phyloP scores from a whole-genome alignment of 2,329 filamentous ascomycete genomes.

The Penicillium olsonii region DNA sequence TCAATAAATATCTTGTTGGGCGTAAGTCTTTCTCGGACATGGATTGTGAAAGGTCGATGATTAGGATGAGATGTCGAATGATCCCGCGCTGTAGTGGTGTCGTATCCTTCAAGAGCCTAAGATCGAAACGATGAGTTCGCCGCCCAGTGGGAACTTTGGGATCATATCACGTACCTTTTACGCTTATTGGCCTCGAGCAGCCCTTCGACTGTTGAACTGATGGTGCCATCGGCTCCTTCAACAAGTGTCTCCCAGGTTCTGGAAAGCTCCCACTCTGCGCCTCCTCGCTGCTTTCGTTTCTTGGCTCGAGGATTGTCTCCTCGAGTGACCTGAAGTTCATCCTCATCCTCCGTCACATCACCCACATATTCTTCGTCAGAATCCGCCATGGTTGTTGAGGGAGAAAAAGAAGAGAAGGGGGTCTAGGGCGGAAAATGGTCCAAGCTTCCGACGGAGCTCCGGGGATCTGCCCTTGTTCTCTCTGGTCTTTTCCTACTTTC shows the following conservation, averaged over 20 bases:
- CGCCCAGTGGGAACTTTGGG: neutral
- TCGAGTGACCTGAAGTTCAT: conserved; percentile 27
- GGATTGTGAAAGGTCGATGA: conserved; percentile 87
- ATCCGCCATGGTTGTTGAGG: conserved; percentile 41
- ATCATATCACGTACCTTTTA: conserved; percentile 54
- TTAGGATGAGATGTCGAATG: conserved; percentile 90
- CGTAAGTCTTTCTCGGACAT: conserved; percentile 96
- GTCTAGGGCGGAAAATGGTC: conserved; percentile 21
- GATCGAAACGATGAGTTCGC: conserved; percentile 6
- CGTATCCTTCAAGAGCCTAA: conserved; percentile 83
- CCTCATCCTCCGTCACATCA: conserved; percentile 50
- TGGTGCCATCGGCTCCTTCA: conserved; percentile 76
- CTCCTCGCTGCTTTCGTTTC: conserved; percentile 42
- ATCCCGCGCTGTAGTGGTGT: conserved; percentile 95
- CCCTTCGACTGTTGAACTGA: conserved; percentile 70
- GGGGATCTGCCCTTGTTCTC: neutral
- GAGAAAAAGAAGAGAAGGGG: conserved; percentile 8
- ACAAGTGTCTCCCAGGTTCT: conserved; percentile 68
- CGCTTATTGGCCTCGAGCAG: conserved; percentile 81
- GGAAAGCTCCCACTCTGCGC: conserved; percentile 50
- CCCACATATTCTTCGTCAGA: conserved; percentile 57
- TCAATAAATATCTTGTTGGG: conserved; percentile 81
- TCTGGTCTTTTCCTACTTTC: neutral
- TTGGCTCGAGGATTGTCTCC: conserved; percentile 27
- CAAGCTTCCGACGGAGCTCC: conserved; percentile 36